A percentile compares a stretch with the other conserved stretches of the same genome.
Evolutionary conservation across 2,329 filamentous ascomycete genomes (phyloP).

Genomic region (Lachnellula cervina): DNA sequence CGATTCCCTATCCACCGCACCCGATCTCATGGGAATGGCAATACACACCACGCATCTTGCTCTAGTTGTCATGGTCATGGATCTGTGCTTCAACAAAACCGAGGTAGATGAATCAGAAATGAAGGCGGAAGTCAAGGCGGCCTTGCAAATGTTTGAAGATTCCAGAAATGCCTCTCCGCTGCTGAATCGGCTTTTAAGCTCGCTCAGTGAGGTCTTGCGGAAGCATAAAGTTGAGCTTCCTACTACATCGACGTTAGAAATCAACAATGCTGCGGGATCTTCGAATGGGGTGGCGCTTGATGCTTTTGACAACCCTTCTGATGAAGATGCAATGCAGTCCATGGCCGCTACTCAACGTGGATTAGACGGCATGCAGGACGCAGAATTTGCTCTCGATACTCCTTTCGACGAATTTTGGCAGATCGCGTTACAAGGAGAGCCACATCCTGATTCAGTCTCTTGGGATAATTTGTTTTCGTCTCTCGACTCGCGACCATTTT

Average conservation of each 20-base stretch:
- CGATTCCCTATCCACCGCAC: constrained; percentile 19
- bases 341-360: not conserved
- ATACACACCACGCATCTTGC: constrained; percentile 33
- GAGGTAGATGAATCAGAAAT: constrained; percentile 23
- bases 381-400: constrained; percentile 7
- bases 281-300: not conserved
- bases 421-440: constrained; percentile 14
- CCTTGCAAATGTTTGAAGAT: constrained; percentile 31
- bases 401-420: constrained; percentile 23
- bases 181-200: constrained; percentile 29
- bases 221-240: constrained; percentile 14
- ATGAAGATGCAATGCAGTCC: constrained; percentile 1
- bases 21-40: constrained; percentile 26
- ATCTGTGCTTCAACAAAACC: constrained; percentile 30
- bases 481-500: constrained; percentile 19
- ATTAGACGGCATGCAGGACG: not conserved
- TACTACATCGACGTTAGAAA: not conserved
- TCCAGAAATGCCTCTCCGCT: constrained; percentile 28
- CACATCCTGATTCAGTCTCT: constrained; percentile 12
- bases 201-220: constrained; percentile 27
- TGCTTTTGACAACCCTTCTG: constrained; percentile 2
- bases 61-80: constrained; percentile 34
- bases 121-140: constrained; percentile 27
- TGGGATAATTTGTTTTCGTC: constrained; percentile 24
- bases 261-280: not conserved